Conservation (phyloP, 2,329 filamentous ascomycete species). For the Beauveria rudraprayagi region DNA sequence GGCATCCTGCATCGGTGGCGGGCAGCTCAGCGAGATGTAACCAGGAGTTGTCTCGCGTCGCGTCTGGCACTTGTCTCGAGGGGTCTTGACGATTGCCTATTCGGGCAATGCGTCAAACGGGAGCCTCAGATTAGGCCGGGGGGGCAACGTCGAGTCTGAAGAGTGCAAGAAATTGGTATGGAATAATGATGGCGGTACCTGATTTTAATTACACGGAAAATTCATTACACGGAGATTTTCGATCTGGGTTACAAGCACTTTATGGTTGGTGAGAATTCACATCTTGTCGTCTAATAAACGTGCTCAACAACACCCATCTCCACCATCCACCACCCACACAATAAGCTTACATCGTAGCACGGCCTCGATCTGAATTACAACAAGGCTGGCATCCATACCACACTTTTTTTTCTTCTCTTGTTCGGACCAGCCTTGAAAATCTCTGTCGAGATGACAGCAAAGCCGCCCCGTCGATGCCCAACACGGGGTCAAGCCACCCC, state of each 20-base stretch:
- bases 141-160: not conserved
- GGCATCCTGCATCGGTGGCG: not conserved
- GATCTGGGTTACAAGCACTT: not conserved
- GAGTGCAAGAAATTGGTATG: no score
- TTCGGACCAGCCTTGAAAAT: not conserved
- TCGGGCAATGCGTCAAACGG: slow-evolving; percentile 12
- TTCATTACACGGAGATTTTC: not conserved
- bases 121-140: not conserved
- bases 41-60: slow-evolving; percentile 27
- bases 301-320: not conserved
- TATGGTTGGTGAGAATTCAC: not conserved
- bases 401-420: not conserved
- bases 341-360: not conserved
- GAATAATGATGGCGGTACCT: not conserved
- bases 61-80: slow-evolving; percentile 20
- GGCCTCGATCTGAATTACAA: slow-evolving; percentile 1
- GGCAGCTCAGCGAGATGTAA: slow-evolving; percentile 20
- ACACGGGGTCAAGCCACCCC: not conserved
- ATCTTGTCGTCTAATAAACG: not conserved
- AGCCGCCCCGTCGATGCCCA: not conserved
- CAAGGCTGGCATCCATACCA: not conserved
- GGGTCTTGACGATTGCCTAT: slow-evolving; percentile 13
- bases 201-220: not conserved
- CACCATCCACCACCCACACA: not conserved
- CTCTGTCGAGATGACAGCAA: not conserved